Evolutionary conservation across 768 basidiomycete genomes (phyloP).

Genomic region (Aureoboletus auriporus): DNA sequence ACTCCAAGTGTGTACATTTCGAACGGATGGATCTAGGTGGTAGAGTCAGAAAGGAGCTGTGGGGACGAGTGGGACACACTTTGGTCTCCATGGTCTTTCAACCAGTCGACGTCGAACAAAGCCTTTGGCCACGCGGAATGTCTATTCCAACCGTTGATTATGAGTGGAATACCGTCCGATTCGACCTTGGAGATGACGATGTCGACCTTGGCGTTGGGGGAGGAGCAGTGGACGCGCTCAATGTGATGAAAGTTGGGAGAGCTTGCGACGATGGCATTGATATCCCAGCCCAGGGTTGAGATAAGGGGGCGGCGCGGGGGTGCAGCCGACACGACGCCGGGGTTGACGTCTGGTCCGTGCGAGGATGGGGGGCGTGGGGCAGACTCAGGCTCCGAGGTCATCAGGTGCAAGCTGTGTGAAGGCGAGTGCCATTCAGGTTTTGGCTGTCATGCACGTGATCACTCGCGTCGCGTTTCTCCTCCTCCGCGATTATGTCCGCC

Average conservation of each 20-base stretch:
- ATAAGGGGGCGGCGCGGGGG: constrained; percentile 12
- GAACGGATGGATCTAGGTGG: constrained; percentile 49
- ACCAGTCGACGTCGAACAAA: constrained; percentile 55
- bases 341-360: background rate
- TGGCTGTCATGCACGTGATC: constrained; percentile 13
- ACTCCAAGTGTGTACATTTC: constrained; percentile 57
- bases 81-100: constrained; percentile 35
- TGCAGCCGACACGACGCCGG: background rate
- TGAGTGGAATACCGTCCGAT: constrained; percentile 50
- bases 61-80: constrained; percentile 10
- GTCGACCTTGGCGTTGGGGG: constrained; percentile 25
- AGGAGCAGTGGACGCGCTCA: constrained; percentile 31
- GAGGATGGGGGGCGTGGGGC: background rate
- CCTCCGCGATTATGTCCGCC: constrained; percentile 8
- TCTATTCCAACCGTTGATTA: constrained; percentile 60
- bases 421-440: no score
- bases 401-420: no score
- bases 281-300: constrained; percentile 50
- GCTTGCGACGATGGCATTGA: constrained; percentile 36
- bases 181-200: constrained; percentile 45
- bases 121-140: constrained; percentile 50
- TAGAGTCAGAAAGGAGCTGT: constrained; percentile 4
- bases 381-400: no score
- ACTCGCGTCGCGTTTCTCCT: constrained; percentile 13
- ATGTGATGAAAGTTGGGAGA: constrained; percentile 42